A percentile compares a stretch with the other conserved stretches of the same genome.
These are phyloP conservation scores for Ramaria sp. DNA, from an alignment of 768 basidiomycete species.

Conservation along the genomic window DNA sequence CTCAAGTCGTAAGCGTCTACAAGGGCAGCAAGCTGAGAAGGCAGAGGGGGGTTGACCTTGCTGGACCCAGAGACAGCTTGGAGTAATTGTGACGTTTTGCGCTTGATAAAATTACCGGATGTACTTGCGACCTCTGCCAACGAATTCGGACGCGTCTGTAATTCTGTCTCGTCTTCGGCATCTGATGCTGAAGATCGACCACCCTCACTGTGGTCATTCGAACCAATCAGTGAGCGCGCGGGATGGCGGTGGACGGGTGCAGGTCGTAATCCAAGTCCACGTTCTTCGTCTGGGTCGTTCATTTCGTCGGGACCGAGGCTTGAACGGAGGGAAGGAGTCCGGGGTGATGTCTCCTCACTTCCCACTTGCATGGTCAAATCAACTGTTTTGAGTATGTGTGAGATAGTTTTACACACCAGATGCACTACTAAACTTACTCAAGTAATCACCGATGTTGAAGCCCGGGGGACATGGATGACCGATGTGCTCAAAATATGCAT, in stretches of 20 bases:
- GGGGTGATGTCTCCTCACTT: constrained; percentile 26
- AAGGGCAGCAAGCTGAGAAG: constrained; percentile 58
- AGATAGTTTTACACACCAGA: not conserved
- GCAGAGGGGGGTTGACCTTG: constrained; percentile 26
- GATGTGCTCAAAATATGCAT: constrained; percentile 69
- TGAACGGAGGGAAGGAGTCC: constrained; percentile 14
- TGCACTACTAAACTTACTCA: constrained; percentile 55
- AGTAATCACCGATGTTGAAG: constrained; percentile 94
- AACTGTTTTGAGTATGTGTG: constrained; percentile 16
- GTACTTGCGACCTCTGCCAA: constrained; percentile 30
- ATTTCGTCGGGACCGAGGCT: constrained; percentile 18
- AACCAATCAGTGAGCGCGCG: constrained; percentile 1
- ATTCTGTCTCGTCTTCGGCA: constrained; percentile 39
- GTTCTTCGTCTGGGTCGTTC: constrained; percentile 58
- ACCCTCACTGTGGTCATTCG: constrained; percentile 2
- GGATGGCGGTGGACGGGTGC: constrained; percentile 11
- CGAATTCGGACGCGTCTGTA: constrained; percentile 36
- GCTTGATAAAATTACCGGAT: constrained; percentile 38
- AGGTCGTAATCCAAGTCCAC: constrained; percentile 29
- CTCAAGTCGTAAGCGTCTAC: too few relatives aligned
- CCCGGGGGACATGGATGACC: constrained; percentile 84
- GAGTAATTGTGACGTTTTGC: constrained; percentile 65
- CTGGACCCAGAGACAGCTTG: constrained; percentile 39
- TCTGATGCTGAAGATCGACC: constrained; percentile 20
- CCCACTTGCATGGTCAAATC: constrained; percentile 35